Conservation (phyloP, 2,329 filamentous ascomycete genomes). For the Neofusicoccum cordaticola region DNA sequence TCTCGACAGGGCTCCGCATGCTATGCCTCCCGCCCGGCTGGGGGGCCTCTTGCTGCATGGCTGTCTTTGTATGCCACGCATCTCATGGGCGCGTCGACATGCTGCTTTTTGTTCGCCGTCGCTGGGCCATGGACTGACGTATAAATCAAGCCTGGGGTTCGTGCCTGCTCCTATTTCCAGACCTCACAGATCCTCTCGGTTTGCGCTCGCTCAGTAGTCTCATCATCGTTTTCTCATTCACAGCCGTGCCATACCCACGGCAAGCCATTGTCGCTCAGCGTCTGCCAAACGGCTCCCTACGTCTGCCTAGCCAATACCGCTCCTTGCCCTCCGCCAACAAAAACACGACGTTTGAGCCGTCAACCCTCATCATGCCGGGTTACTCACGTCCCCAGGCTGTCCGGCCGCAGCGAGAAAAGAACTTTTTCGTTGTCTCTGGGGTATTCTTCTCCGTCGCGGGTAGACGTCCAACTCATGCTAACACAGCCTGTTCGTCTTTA, state of each 20-base stretch:
- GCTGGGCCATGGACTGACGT: conserved; percentile 4
- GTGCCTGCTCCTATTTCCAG: not conserved
- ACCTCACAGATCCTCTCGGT: not conserved
- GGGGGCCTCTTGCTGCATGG: conserved; percentile 3
- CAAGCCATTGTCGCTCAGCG: conserved; percentile 13
- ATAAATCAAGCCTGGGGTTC: conserved; percentile 2
- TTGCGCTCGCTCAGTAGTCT: not conserved
- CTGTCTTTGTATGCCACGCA: conserved; percentile 17
- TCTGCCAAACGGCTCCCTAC: conserved; percentile 14
- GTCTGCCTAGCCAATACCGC: not conserved
- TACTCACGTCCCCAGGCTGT: not conserved
- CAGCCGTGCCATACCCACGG: not conserved
- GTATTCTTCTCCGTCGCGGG: not conserved
- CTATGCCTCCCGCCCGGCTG: not conserved
- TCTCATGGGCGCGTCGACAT: conserved; percentile 3
- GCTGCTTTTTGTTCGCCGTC: conserved; percentile 1
- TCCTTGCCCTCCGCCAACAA: not conserved
- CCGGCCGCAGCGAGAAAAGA: conserved; percentile 9
- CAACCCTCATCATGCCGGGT: not conserved
- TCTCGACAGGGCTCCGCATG: conserved; percentile 4
- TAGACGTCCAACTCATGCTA: not conserved
- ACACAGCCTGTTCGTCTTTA: not conserved
- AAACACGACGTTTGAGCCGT: not conserved
- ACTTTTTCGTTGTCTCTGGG: conserved; percentile 18
- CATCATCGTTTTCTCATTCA: not conserved